Base-by-base conservation (phyloP, 345 rosid genomes). In the Lepidium sativum region DNA sequence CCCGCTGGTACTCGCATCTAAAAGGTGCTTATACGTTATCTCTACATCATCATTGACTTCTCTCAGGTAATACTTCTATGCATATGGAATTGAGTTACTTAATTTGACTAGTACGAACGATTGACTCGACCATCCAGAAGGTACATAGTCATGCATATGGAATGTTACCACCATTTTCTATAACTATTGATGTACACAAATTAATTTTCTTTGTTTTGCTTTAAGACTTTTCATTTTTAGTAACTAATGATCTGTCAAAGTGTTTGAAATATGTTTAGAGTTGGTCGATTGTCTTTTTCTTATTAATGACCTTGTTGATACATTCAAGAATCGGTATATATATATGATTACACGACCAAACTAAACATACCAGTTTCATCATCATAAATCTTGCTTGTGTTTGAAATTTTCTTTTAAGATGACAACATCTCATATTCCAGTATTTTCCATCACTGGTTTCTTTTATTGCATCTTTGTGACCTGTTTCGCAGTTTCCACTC, bases 1-100 rank as follows among this genome's bases (percentile, higher is more conserved):
- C 2, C 21, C 21, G 21, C 21, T 20, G 1, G 21, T 56, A 70
- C 85, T 75, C 82, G 89, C 14, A 86, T 94, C 32, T 97, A 90
- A 42, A 94, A 90, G 77, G 99, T 96, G 31, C 96, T 92, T 68
- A 92, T 89, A 63, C 88, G 97, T 37, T 89, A 86, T 69, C 84
- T 92, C 23, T 92, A 82, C 75, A 61, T 92, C 33, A 87, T 90
- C 70, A 72, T 90, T 34, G 97, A 90, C 77, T 86, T 90, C 79
- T 87, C 96, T 44, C 75, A 80, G 88, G 98, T 89, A 76, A 49
- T 6, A 1, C 7, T 50, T 57, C 48, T 49, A 9, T 47, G 17
- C 65, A 47, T 20, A 20, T 20, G 2, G 21, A 2, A 1, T 20
- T 20, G 1, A 20, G 56, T 55, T 57, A 7, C 20, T 55, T 45